These are phyloP conservation scores for Nicotiana tabacum DNA, from an alignment of 257 asterid genomes.

Conservation along the genomic window DNA sequence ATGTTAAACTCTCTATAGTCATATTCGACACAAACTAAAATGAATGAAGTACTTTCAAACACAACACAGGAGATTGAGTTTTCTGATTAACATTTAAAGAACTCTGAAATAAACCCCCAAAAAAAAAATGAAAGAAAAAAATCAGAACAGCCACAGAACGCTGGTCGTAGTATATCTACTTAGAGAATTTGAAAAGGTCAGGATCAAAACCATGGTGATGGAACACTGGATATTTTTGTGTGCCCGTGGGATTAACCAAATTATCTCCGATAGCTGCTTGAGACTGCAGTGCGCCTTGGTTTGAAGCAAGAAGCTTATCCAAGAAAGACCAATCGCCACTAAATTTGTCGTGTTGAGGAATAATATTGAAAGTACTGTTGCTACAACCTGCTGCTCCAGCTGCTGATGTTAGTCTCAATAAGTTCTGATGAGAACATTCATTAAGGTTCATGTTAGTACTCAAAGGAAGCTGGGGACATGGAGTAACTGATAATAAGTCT, in stretches of 20 bases:
- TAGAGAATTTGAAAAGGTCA: slow-evolving; percentile 20
- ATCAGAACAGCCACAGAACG: background rate
- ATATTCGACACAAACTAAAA: background rate
- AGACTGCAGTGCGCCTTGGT: slow-evolving; percentile 20
- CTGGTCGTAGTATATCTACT: background rate
- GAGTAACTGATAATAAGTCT: slow-evolving; percentile 25
- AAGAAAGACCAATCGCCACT: slow-evolving; percentile 67
- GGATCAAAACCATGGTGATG: slow-evolving; percentile 12
- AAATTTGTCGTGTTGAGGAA: slow-evolving; percentile 31
- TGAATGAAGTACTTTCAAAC: background rate
- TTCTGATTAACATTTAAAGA: background rate
- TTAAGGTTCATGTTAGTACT: slow-evolving; percentile 18
- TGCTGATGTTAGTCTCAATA: slow-evolving; percentile 38
- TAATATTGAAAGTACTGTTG: background rate
- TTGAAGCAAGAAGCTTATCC: slow-evolving; percentile 60
- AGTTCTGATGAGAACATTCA: slow-evolving; percentile 36
- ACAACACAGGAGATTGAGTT: background rate
- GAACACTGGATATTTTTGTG: background rate
- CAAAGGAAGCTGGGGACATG: slow-evolving; percentile 31
- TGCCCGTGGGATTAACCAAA: background rate
- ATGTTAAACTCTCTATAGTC: background rate
- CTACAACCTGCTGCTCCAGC: slow-evolving; percentile 19
- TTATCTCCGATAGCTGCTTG: background rate
- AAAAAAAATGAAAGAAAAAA: background rate
- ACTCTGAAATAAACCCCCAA: background rate